Percentiles rank a stretch among this genome's conserved stretches.
These are phyloP conservation scores for Mortierella sp. DNA, from an alignment of 371 early-diverging fungal genomes.

Conservation along the genomic window DNA sequence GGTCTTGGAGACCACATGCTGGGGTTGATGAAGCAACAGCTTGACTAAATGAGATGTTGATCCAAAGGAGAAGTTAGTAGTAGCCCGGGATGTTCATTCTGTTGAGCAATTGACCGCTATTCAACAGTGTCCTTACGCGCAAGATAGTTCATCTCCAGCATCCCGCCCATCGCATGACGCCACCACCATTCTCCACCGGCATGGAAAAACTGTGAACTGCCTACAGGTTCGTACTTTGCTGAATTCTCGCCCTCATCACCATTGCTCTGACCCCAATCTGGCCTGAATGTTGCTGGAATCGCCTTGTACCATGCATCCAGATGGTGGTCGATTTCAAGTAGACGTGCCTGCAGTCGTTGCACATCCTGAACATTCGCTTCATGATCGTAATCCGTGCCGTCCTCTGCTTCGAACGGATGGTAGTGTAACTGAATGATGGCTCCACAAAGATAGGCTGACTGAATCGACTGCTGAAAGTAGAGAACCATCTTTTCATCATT, in stretches of 20 bases:
- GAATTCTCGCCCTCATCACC: conserved; percentile 19
- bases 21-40: conserved; percentile 47
- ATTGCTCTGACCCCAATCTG: conserved; percentile 47
- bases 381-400: conserved; percentile 49
- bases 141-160: conserved; percentile 39
- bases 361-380: conserved; percentile 32
- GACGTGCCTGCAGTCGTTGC: conserved; percentile 32
- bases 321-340: conserved; percentile 43
- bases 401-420: conserved; percentile 52
- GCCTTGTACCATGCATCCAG: conserved; percentile 40
- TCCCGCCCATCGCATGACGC: conserved; percentile 43
- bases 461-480: conserved; percentile 39
- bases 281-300: conserved; percentile 17
- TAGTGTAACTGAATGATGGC: conserved; percentile 51
- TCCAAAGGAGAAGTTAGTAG: too few species aligned
- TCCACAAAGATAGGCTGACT: conserved; percentile 39
- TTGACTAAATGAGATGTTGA: conserved; percentile 21
- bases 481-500: conserved; percentile 30
- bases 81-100: too few species aligned
- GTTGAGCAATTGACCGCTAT: not conserved
- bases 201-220: conserved; percentile 38
- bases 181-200: conserved; percentile 55
- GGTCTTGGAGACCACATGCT: conserved; percentile 42
- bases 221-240: conserved; percentile 22
- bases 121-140: conserved; percentile 28